These are phyloP conservation scores for Fusarium secorum DNA, from an alignment of 2,329 filamentous ascomycete genomes.

Conservation along the genomic window DNA sequence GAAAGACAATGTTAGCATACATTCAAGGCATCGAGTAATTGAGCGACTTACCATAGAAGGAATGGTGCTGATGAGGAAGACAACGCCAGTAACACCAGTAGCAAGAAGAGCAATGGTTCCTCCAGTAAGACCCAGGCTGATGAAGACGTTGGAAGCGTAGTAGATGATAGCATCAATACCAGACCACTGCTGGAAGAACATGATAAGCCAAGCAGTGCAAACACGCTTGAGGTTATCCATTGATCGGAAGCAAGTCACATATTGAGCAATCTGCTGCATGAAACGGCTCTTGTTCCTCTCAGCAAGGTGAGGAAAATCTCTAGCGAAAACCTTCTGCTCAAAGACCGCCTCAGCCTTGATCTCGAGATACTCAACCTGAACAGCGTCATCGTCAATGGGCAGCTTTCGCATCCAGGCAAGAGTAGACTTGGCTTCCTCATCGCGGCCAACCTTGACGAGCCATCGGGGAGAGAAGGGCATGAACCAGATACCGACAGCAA, in stretches of 20 bases:
- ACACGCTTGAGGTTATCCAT: conserved; percentile 68
- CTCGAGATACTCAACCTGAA: conserved; percentile 81
- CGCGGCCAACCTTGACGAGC: conserved; percentile 75
- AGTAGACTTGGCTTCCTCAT: conserved; percentile 64
- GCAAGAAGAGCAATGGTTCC: conserved; percentile 69
- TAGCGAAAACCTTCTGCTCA: conserved; percentile 73
- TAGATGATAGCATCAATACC: conserved; percentile 52
- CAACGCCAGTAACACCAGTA: conserved; percentile 75
- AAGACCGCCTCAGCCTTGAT: conserved; percentile 82
- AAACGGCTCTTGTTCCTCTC: conserved; percentile 53
- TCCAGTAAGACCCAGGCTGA: conserved; percentile 67
- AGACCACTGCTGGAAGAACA: conserved; percentile 64
- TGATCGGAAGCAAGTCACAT: conserved; percentile 45
- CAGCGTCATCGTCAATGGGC: conserved; percentile 67
- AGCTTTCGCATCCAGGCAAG: conserved; percentile 24
- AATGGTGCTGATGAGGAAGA: conserved; percentile 61
- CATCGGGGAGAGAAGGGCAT: conserved; percentile 83
- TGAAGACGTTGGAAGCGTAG: conserved; percentile 65
- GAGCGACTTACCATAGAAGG: conserved; percentile 41
- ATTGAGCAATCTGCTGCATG: conserved; percentile 57
- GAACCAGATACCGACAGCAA: conserved; percentile 76
- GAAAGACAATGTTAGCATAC: not conserved
- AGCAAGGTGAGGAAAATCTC: conserved; percentile 59
- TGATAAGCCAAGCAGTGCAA: conserved; percentile 67
- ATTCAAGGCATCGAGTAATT: rapidly evolving